Percentiles rank a stretch among this genome's conserved stretches.
phyloP scores from a whole-genome alignment of 257 asterid species.

The Nicotiana otophora region DNA sequence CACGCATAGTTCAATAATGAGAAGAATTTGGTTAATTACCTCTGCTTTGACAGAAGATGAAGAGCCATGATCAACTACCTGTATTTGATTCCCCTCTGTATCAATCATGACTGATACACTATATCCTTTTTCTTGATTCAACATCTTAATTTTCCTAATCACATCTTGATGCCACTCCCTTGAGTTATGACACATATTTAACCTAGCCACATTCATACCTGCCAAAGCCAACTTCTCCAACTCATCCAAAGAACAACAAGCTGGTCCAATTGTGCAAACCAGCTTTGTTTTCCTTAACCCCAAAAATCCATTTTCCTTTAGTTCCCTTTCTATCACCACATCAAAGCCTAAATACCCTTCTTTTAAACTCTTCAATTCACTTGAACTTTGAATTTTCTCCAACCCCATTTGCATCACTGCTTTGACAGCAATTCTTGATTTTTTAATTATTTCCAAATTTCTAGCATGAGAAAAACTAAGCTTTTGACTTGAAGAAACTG shows the following conservation, averaged over 20 bases:
- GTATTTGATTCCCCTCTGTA: conserved; percentile 73
- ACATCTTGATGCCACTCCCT: conserved; percentile 78
- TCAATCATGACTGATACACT: conserved; percentile 87
- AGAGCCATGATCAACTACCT: conserved; percentile 76
- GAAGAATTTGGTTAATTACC: conserved; percentile 29
- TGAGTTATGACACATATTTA: conserved; percentile 71
- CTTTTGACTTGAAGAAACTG: conserved; percentile 17
- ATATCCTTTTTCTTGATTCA: conserved; percentile 66
- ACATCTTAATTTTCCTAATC: conserved; percentile 59
- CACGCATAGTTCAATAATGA: too few species aligned
- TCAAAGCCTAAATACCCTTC: conserved; percentile 47
- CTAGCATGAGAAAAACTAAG: conserved; percentile 15
- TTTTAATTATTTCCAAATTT: conserved; percentile 19
- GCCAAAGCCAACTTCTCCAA: conserved; percentile 71
- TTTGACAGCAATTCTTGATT: conserved; percentile 18
- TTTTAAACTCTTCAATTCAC: conserved; percentile 21
- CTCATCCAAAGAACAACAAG: conserved; percentile 56
- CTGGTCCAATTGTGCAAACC: conserved; percentile 82
- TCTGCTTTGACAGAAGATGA: conserved; percentile 83
- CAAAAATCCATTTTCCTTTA: conserved; percentile 68
- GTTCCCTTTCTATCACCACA: conserved; percentile 61
- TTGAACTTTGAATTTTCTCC: conserved; percentile 24
- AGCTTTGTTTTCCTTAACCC: conserved; percentile 88
- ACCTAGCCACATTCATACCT: conserved; percentile 89
- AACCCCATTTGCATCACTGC: conserved; percentile 54